Base-by-base conservation (phyloP, 169 alveolate species). In the Theileria orientalis region DNA sequence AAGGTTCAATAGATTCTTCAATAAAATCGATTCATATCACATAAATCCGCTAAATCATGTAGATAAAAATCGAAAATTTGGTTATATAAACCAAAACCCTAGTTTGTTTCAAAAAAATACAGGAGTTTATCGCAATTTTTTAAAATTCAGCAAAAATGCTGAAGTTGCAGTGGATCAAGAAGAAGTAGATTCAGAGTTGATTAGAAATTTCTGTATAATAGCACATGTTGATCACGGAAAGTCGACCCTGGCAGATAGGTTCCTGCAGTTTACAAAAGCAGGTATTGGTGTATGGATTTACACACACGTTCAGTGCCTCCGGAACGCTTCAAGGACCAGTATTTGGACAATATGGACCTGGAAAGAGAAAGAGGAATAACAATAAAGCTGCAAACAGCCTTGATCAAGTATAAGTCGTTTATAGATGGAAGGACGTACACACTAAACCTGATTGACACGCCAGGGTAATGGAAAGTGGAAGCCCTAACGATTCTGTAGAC, bases 181-280 rank as follows among this genome's bases (percentile, higher is more conserved):
- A 57, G 33, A 19, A 57, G 51, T 32, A 35, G 69, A 69, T 30
- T 9, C 60, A 21, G 54, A 40, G 13, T 70, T 29, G 33, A 92
- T 94, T 33, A 84, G 98, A 33, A 97, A 96, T 80, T 94, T 95
- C 83, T 93, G 97, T 85, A 95, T 97, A n/a, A 90, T 97, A 21
- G 99, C 99, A 2, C 99, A 97, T 73, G 95, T 97, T 32, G 98
- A 95, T 78, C 98, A 96, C 85, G 98, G 98, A 0, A 97, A 95
- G 77, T 93, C 97, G 2, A 93, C 98, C 0, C 83, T 95, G 52
- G 97, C 98, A n/a, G 98, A 95, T 74, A 73, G 98, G 32, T 74
- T 97, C 47, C 83, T 96, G 51, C 95, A 91, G 66, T 67, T 90
- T 59, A 87, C 93, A 30, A 87, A 87, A 61, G 76, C 93, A n/a